These are phyloP conservation scores for Metschnikowia kunwiensis DNA, from an alignment of 805 yeast genomes.

Conservation along the genomic window DNA sequence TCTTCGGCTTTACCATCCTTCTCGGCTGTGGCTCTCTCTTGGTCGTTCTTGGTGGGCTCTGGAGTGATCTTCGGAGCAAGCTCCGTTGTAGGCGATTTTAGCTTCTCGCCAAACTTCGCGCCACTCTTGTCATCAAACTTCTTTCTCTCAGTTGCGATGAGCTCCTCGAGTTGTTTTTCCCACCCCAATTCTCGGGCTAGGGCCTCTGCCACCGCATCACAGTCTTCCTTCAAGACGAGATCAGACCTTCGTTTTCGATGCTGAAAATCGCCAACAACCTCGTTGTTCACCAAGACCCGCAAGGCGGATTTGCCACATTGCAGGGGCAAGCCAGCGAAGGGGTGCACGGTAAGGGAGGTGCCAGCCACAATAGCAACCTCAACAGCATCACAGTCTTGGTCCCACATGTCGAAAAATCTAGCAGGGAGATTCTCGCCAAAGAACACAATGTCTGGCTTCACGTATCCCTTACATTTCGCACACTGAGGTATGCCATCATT, in stretches of 20 bases:
- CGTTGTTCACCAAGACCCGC: slow-evolving; percentile 72
- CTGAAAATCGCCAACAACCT: slow-evolving; percentile 70
- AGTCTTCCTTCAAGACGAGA: slow-evolving; percentile 53
- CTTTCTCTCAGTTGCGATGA: slow-evolving; percentile 24
- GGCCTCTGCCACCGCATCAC: slow-evolving; percentile 61
- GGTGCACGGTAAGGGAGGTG: slow-evolving; percentile 83
- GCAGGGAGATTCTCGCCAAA: slow-evolving; percentile 86
- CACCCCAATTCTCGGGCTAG: slow-evolving; percentile 62
- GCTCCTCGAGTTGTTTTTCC: slow-evolving; percentile 49
- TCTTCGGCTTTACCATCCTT: background rate
- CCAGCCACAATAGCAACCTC: slow-evolving; percentile 88
- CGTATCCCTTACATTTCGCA: slow-evolving; percentile 62
- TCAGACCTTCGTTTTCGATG: slow-evolving; percentile 53
- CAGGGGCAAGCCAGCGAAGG: slow-evolving; percentile 81
- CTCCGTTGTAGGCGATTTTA: too few relatives aligned
- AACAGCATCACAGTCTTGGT: slow-evolving; percentile 47
- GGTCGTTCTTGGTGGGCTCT: too few relatives aligned
- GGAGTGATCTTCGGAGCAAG: too few relatives aligned
- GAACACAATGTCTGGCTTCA: slow-evolving; percentile 92
- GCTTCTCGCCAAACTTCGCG: too few relatives aligned
- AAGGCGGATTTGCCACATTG: slow-evolving; percentile 48
- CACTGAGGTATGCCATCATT: slow-evolving; percentile 53
- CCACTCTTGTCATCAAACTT: slow-evolving; percentile 8
- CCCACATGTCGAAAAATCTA: slow-evolving; percentile 68
- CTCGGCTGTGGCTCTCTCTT: too few relatives aligned